Evolutionary conservation across 768 basidiomycete species (phyloP).

Genomic region (Suillus subaureus): DNA sequence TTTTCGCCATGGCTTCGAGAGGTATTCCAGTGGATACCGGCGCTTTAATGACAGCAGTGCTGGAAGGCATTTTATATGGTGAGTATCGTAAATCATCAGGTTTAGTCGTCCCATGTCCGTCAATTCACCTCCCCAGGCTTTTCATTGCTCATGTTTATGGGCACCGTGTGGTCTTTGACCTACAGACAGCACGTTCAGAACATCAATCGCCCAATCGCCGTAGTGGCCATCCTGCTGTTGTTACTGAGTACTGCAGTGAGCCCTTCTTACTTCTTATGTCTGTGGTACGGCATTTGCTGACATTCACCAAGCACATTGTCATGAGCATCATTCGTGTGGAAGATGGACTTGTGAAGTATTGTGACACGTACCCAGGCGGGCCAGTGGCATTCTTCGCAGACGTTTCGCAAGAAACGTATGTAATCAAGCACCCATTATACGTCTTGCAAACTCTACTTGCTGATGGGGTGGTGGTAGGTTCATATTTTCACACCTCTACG

Average conservation of each 20-base stretch:
- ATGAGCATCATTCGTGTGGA: background rate
- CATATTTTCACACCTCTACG: background rate
- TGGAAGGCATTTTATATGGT: background rate
- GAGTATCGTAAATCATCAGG: background rate
- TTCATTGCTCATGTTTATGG: background rate
- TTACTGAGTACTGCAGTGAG: conserved; percentile 24
- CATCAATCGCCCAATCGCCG: conserved; percentile 17
- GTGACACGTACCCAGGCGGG: background rate
- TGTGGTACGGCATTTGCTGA: background rate
- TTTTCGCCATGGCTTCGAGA: background rate
- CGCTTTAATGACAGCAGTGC: background rate
- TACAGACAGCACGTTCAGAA: background rate
- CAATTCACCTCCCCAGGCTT: background rate
- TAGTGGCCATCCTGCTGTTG: conserved; percentile 20
- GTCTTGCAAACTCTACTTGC: background rate
- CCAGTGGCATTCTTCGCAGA: background rate
- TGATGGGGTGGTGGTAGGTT: background rate
- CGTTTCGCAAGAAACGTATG: background rate
- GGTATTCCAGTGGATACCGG: background rate
- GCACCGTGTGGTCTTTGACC: background rate
- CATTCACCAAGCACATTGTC: background rate
- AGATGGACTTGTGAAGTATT: background rate
- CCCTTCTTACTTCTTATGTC: background rate
- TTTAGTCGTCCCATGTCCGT: background rate
- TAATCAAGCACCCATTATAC: background rate